Conservation (phyloP, 1,284 basidiomycete genomes). For the Abortiporus biennis region DNA sequence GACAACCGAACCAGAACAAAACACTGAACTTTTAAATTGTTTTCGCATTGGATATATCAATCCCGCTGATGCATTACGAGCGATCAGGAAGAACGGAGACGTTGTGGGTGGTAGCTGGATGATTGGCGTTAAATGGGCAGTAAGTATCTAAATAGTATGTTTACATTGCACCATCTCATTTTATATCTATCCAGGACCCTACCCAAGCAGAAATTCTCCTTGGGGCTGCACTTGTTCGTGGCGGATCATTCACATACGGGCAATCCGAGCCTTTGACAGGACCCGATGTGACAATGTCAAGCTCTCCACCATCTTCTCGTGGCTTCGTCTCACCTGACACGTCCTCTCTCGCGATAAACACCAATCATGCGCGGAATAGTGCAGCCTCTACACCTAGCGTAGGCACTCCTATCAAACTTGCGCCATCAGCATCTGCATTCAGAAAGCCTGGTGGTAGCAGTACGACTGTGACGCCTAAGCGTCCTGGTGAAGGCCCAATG, state of each 20-base stretch:
- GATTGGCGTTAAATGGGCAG: conserved; percentile 78
- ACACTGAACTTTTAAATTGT: conserved; percentile 60
- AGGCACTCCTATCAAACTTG: conserved; percentile 59
- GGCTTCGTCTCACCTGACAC: conserved; percentile 12
- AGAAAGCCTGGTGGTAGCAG: conserved; percentile 33
- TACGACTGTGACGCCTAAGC: no score
- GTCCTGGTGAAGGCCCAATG: background rate
- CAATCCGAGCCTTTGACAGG: conserved; percentile 11
- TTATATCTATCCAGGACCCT: conserved; percentile 39
- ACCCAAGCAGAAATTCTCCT: conserved; percentile 49
- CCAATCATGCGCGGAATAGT: conserved; percentile 12
- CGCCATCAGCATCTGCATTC: conserved; percentile 65
- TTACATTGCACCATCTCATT: background rate
- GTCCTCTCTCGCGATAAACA: conserved; percentile 16
- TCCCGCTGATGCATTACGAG: conserved; percentile 64
- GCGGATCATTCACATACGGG: conserved; percentile 14
- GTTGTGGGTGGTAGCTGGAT: conserved; percentile 69
- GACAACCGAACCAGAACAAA: conserved; percentile 57
- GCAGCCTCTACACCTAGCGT: conserved; percentile 20
- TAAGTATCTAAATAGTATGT: no score
- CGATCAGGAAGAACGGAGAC: conserved; percentile 75
- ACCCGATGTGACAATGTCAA: conserved; percentile 22
- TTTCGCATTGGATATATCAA: conserved; percentile 69
- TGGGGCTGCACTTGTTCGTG: conserved; percentile 30
- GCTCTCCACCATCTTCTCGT: conserved; percentile 18